Evolutionary conservation across 1,284 basidiomycete species (phyloP).

Genomic region (Cryptococcus sp.): DNA sequence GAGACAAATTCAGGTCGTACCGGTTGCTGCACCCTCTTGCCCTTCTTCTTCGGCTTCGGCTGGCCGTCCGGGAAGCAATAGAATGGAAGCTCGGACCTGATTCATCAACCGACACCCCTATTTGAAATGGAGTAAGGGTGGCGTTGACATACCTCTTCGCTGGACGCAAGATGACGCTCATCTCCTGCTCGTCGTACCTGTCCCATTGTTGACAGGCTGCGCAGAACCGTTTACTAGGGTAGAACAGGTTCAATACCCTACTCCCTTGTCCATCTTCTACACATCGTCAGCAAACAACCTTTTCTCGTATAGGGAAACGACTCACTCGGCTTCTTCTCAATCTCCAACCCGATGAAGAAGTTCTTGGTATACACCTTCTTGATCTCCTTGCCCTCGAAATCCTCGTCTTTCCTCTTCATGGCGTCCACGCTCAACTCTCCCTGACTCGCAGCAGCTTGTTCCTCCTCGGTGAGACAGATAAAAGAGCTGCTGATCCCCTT

Average conservation of each 20-base stretch:
- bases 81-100: slow-evolving; percentile 37
- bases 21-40: slow-evolving; percentile 35
- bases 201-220: slow-evolving; percentile 95
- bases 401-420: slow-evolving; percentile 68
- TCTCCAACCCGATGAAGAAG: slow-evolving; percentile 92
- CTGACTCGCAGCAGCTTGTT: slow-evolving; percentile 81
- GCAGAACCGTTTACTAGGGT: slow-evolving; percentile 94
- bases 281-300: slow-evolving; percentile 11
- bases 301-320: slow-evolving; percentile 14
- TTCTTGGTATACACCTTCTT: slow-evolving; percentile 84
- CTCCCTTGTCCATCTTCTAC: slow-evolving; percentile 38
- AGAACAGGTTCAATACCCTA: slow-evolving; percentile 88
- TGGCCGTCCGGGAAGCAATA: slow-evolving; percentile 43
- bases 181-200: slow-evolving; percentile 82
- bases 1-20: slow-evolving; percentile 17
- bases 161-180: slow-evolving; percentile 92
- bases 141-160: slow-evolving; percentile 94
- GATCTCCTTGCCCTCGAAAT: slow-evolving; percentile 70
- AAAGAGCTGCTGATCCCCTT: slow-evolving; percentile 87
- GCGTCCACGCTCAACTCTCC: slow-evolving; percentile 73
- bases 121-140: too few species aligned
- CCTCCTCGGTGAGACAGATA: slow-evolving; percentile 77
- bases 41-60: slow-evolving; percentile 40
- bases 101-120: slow-evolving; percentile 5
- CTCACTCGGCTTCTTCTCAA: slow-evolving; percentile 85